Evolutionary conservation across 129 eudicot genomes (phyloP).

Genomic region (Sambucus nigra): DNA sequence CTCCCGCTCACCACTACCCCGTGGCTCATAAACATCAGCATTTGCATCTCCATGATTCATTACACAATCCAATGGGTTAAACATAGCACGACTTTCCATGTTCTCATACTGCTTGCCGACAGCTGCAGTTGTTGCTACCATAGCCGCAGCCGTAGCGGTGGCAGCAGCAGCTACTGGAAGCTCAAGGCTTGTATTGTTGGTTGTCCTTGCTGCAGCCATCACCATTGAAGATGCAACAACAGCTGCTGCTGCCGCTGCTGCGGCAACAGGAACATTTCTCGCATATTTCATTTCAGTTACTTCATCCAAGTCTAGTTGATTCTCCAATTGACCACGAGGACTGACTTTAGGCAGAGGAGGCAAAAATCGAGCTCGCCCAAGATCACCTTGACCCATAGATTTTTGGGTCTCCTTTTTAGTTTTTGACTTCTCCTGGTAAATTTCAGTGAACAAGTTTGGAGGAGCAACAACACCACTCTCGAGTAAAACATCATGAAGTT

Average conservation of each 20-base stretch:
- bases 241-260: conserved; percentile 92
- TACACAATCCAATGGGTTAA: conserved; percentile 18
- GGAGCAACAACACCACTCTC: conserved; percentile 98
- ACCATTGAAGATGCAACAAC: conserved; percentile 91
- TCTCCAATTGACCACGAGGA: conserved; percentile 9
- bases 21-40: conserved; percentile 20
- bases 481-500: conserved; percentile 81
- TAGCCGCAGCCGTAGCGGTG: conserved; percentile 72
- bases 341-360: conserved; percentile 53
- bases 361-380: conserved; percentile 33
- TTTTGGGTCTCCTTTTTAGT: conserved; percentile 4
- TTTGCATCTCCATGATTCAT: conserved; percentile 35
- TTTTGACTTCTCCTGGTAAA: conserved; percentile 34
- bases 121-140: conserved; percentile 66
- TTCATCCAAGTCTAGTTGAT: conserved; percentile 16
- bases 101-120: conserved; percentile 52
- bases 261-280: conserved; percentile 70
- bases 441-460: conserved; percentile 64
- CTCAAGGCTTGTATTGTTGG: conserved; percentile 35
- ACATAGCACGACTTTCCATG: conserved; percentile 13
- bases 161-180: conserved; percentile 86
- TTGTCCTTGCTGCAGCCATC: conserved; percentile 54
- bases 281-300: conserved; percentile 20
- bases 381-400: conserved; percentile 19
- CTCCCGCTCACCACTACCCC: conserved; percentile 23